Percentiles rank a stretch among this genome's conserved stretches.
phyloP scores from a whole-genome alignment of 2,329 filamentous ascomycete genomes.

The Corinectria fuckeliana region DNA sequence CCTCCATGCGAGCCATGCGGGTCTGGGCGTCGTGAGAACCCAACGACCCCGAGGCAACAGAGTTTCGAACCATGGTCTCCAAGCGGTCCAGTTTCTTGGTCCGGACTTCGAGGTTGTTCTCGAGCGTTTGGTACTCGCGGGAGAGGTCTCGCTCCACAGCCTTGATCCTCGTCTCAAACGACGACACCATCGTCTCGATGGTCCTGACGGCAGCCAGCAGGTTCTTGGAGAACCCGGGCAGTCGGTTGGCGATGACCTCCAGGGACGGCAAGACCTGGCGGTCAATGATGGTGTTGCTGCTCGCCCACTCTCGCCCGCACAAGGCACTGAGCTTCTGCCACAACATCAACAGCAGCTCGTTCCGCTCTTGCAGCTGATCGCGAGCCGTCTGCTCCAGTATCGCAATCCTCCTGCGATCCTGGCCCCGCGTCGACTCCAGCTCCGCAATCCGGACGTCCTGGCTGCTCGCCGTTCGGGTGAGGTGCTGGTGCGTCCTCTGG shows the following conservation, averaged over 20 bases:
- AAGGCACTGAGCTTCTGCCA: constrained; percentile 89
- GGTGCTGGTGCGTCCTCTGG: constrained; percentile 85
- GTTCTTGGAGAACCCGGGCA: constrained; percentile 90
- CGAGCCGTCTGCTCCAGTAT: constrained; percentile 80
- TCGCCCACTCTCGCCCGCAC: constrained; percentile 91
- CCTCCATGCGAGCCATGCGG: constrained; percentile 62
- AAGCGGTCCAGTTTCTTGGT: constrained; percentile 87
- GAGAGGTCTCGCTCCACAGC: constrained; percentile 87
- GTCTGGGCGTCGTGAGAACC: constrained; percentile 52
- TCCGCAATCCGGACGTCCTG: constrained; percentile 86
- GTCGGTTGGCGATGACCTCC: constrained; percentile 83
- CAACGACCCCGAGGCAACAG: constrained; percentile 57
- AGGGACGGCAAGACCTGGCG: constrained; percentile 82
- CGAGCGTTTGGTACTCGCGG: constrained; percentile 87
- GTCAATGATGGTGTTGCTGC: constrained; percentile 87
- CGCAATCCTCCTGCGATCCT: constrained; percentile 79
- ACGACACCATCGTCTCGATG: constrained; percentile 79
- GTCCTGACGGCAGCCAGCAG: constrained; percentile 85
- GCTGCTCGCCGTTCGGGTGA: constrained; percentile 82
- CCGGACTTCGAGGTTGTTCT: constrained; percentile 79
- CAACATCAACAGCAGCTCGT: constrained; percentile 83
- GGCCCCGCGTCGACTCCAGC: constrained; percentile 78
- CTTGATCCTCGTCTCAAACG: constrained; percentile 82
- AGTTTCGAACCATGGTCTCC: constrained; percentile 78
- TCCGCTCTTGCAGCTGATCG: constrained; percentile 88